Evolutionary conservation across 1,284 basidiomycete species (phyloP).

Genomic region (Cutaneotrichosporon cavernicola): DNA sequence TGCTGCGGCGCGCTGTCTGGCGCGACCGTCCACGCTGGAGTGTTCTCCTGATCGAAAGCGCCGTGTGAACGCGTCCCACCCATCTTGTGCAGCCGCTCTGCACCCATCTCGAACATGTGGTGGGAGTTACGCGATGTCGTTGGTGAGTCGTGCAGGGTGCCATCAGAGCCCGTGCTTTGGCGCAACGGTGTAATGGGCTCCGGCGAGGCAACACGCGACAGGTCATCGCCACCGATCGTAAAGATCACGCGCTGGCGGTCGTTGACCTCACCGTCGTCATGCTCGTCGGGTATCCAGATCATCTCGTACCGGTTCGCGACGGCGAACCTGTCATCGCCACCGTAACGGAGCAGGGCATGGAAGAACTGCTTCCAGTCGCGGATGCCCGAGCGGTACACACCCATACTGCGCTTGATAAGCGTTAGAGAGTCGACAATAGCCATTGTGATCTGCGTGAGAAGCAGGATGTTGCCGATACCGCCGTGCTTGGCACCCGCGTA

Average conservation of each 20-base stretch:
- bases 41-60: constrained; percentile 31
- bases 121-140: constrained; percentile 10
- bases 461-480: constrained; percentile 35
- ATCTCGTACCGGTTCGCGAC: constrained; percentile 39
- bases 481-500: constrained; percentile 46
- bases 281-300: constrained; percentile 31
- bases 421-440: constrained; percentile 39
- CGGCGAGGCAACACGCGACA: constrained; percentile 10
- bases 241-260: constrained; percentile 22
- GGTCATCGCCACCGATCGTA: constrained; percentile 26
- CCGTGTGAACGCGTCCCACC: constrained; percentile 19
- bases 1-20: not conserved
- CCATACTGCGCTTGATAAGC: constrained; percentile 34
- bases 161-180: constrained; percentile 60
- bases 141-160: constrained; percentile 61
- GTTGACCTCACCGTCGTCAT: constrained; percentile 22
- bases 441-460: constrained; percentile 40
- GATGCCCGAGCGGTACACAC: constrained; percentile 28
- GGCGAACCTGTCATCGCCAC: constrained; percentile 20
- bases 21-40: constrained; percentile 2
- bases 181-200: constrained; percentile 14
- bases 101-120: constrained; percentile 23
- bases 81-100: constrained; percentile 17
- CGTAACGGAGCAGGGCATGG: constrained; percentile 25
- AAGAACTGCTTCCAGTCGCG: constrained; percentile 35